Evolutionary conservation across 1,284 basidiomycete genomes (phyloP).

Genomic region (Pholiota adiposa): DNA sequence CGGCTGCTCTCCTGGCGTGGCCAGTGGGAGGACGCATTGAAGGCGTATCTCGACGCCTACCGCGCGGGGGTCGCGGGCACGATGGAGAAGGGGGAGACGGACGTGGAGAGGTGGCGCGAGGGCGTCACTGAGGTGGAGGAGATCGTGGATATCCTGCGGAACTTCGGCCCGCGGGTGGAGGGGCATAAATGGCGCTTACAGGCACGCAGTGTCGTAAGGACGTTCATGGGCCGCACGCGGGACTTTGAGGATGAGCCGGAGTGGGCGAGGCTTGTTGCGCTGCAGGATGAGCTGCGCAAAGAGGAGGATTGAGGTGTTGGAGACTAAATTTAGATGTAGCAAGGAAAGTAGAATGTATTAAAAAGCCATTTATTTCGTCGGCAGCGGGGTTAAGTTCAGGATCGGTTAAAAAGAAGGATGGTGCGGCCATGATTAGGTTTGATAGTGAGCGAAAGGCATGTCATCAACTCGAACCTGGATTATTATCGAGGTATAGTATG

Average conservation of each 20-base stretch:
- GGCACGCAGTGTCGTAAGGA: constrained; percentile 85
- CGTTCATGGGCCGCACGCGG: constrained; percentile 82
- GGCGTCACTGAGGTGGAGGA: constrained; percentile 83
- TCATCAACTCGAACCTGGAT: neutral
- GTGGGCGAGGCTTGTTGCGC: constrained; percentile 70
- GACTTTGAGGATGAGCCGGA: constrained; percentile 90
- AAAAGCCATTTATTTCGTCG: neutral
- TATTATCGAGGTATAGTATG: neutral
- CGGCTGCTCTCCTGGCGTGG: constrained; percentile 76
- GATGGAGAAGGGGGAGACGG: constrained; percentile 67
- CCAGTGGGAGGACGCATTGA: constrained; percentile 77
- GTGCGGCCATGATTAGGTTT: constrained; percentile 1
- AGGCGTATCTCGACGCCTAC: constrained; percentile 86
- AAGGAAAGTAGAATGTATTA: neutral
- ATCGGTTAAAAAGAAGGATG: neutral
- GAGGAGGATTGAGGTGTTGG: constrained; percentile 15
- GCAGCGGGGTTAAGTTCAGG: neutral
- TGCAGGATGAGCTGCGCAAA: constrained; percentile 58
- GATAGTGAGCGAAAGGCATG: neutral
- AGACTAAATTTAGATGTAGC: neutral
- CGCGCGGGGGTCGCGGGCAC: constrained; percentile 73
- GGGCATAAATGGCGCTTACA: constrained; percentile 82
- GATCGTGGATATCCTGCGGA: constrained; percentile 80
- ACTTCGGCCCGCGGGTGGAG: constrained; percentile 76
- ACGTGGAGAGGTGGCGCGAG: constrained; percentile 68